These are phyloP conservation scores for Leishmania tropica DNA, from an alignment of 208 protist species.

Conservation along the genomic window DNA sequence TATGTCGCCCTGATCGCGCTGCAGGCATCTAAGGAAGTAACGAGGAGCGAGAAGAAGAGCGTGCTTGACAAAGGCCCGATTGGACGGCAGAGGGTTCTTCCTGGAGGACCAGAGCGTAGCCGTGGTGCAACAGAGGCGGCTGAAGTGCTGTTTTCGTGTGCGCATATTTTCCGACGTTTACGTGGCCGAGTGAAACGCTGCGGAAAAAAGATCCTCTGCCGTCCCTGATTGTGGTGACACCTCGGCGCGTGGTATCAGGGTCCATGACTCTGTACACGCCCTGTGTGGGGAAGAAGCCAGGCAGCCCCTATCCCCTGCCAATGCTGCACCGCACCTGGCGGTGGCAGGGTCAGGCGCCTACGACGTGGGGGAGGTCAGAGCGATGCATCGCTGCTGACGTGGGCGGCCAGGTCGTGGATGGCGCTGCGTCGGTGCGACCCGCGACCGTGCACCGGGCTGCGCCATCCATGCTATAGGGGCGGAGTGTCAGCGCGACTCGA, in stretches of 20 bases:
- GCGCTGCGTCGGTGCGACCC: neutral
- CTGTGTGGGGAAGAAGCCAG: no score
- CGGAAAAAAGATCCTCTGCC: no score
- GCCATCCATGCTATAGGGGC: neutral
- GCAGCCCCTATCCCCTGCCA: neutral
- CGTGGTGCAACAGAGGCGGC: neutral
- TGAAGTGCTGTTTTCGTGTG: neutral
- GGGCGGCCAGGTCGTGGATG: neutral
- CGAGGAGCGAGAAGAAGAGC: neutral
- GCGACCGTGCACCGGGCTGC: neutral
- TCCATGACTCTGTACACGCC: neutral
- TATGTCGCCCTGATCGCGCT: neutral
- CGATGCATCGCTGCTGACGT: neutral
- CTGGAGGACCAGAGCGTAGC: neutral
- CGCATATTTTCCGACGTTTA: neutral
- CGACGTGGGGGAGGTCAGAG: no score
- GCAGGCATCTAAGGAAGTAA: neutral
- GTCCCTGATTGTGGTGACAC: neutral
- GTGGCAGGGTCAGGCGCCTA: no score
- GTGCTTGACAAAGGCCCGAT: neutral
- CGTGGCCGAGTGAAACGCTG: no score
- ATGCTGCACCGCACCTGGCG: neutral
- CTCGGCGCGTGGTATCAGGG: neutral
- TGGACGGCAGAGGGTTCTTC: neutral
- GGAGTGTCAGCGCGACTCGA: neutral